These are phyloP conservation scores for Neofusicoccum sp. DNA, from an alignment of 2,329 filamentous ascomycete species.

Conservation along the genomic window DNA sequence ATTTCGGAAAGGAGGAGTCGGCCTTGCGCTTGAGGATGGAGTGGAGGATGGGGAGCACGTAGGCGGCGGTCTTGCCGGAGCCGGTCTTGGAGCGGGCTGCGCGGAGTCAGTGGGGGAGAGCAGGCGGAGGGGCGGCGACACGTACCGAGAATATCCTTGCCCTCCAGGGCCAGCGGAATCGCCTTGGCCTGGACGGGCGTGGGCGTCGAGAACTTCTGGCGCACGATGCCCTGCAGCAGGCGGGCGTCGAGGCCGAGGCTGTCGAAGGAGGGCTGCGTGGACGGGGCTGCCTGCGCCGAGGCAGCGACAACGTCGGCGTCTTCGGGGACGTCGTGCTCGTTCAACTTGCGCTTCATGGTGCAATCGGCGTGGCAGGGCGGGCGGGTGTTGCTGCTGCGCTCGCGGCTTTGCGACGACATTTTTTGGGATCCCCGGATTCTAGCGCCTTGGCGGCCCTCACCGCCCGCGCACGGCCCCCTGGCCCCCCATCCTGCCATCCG, in stretches of 20 bases:
- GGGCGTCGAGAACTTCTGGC: conserved; percentile 79
- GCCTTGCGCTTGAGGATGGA: conserved; percentile 76
- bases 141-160: conserved; percentile 75
- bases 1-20: conserved; percentile 54
- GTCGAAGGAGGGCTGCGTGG: conserved; percentile 55
- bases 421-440: conserved; percentile 3
- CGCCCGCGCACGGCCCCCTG: neutral
- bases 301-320: conserved; percentile 20
- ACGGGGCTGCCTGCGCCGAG: neutral
- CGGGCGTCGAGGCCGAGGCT: conserved; percentile 79
- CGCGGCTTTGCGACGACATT: neutral
- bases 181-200: conserved; percentile 86
- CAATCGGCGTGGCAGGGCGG: neutral
- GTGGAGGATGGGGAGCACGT: conserved; percentile 85
- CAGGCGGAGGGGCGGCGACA: neutral
- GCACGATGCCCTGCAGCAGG: conserved; percentile 79
- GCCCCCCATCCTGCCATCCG: neutral
- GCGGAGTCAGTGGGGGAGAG: conserved; percentile 23
- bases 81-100: conserved; percentile 89
- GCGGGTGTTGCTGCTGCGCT: neutral
- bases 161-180: conserved; percentile 83
- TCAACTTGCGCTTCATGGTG: conserved; percentile 48
- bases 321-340: conserved; percentile 48
- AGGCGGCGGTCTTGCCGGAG: conserved; percentile 96
- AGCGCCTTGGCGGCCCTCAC: conserved; percentile 4